These are phyloP conservation scores for Kickxella alabastrina DNA, from an alignment of 192 early-diverging fungal genomes.

Conservation along the genomic window DNA sequence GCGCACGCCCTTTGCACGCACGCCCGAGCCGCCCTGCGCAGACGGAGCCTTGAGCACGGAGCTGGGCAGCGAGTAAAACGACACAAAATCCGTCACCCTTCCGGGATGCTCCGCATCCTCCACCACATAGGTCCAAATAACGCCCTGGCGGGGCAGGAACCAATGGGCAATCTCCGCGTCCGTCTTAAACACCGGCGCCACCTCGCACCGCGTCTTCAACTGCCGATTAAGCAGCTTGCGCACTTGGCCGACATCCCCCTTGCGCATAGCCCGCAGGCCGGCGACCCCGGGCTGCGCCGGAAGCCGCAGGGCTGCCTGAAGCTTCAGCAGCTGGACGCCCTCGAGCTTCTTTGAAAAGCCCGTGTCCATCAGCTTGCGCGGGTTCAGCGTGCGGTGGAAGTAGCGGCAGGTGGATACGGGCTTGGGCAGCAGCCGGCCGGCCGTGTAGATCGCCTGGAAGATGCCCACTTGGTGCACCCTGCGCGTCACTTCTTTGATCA, in stretches of 20 bases:
- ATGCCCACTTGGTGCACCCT: constrained; percentile 86
- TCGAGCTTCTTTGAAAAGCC: constrained; percentile 81
- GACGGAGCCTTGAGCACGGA: constrained; percentile 71
- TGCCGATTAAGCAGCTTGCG: constrained; percentile 73
- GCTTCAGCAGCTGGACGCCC: constrained; percentile 20
- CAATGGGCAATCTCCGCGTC: constrained; percentile 90
- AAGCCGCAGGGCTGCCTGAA: constrained; percentile 15
- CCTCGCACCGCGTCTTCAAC: constrained; percentile 55
- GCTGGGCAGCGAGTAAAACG: constrained; percentile 95
- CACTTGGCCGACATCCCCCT: constrained; percentile 72
- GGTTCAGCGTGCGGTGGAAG: constrained; percentile 91
- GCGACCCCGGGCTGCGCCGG: constrained; percentile 49
- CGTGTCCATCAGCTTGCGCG: constrained; percentile 90
- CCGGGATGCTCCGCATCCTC: constrained; percentile 61
- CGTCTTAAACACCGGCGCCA: constrained; percentile 68
- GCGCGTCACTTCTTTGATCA: constrained; percentile 97
- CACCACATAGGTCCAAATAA: constrained; percentile 94
- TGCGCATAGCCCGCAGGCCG: constrained; percentile 77
- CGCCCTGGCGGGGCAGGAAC: constrained; percentile 77
- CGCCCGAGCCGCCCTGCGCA: constrained; percentile 16
- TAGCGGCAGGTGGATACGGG: constrained; percentile 81
- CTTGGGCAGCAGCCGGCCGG: constrained; percentile 85
- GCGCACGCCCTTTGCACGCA: constrained; percentile 13
- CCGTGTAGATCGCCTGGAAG: constrained; percentile 98
- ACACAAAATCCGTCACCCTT: constrained; percentile 82